A percentile compares a stretch with the other conserved stretches of the same genome.
These are phyloP conservation scores for Hemileccinum rubropunctum DNA, from an alignment of 768 basidiomycete genomes.

Conservation along the genomic window DNA sequence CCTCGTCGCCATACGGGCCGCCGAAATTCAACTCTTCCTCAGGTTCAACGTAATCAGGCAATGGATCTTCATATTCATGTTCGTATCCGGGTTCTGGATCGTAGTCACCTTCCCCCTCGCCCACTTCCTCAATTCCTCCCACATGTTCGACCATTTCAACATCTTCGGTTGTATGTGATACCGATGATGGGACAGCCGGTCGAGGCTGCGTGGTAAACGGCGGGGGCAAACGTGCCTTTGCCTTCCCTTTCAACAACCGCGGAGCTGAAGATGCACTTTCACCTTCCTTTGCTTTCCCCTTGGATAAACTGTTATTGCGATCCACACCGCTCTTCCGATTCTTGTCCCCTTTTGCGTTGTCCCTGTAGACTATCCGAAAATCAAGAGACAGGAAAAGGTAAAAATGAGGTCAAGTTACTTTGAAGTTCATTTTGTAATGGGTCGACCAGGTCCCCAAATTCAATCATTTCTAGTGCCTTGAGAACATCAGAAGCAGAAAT, in stretches of 20 bases:
- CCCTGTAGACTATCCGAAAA: constrained; percentile 54
- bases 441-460: constrained; percentile 69
- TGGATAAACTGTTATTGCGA: constrained; percentile 24
- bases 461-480: constrained; percentile 77
- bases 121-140: constrained; percentile 30
- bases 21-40: constrained; percentile 39
- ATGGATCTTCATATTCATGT: constrained; percentile 21
- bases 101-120: constrained; percentile 32
- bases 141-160: constrained; percentile 20
- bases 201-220: constrained; percentile 32
- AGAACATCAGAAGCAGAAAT: constrained; percentile 89
- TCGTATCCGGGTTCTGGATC: constrained; percentile 25
- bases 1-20: constrained; percentile 38
- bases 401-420: constrained; percentile 35
- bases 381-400: not conserved
- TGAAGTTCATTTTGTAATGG: constrained; percentile 62
- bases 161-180: constrained; percentile 25
- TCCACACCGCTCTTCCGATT: constrained; percentile 30
- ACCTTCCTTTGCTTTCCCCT: constrained; percentile 32
- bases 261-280: constrained; percentile 31
- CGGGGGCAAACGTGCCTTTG: constrained; percentile 24
- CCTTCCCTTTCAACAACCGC: constrained; percentile 29
- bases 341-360: constrained; percentile 61
- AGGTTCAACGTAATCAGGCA: constrained; percentile 30
- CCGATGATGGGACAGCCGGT: constrained; percentile 26